Conservation (phyloP, 2,329 filamentous ascomycete genomes). For the Epichloe sp. region DNA sequence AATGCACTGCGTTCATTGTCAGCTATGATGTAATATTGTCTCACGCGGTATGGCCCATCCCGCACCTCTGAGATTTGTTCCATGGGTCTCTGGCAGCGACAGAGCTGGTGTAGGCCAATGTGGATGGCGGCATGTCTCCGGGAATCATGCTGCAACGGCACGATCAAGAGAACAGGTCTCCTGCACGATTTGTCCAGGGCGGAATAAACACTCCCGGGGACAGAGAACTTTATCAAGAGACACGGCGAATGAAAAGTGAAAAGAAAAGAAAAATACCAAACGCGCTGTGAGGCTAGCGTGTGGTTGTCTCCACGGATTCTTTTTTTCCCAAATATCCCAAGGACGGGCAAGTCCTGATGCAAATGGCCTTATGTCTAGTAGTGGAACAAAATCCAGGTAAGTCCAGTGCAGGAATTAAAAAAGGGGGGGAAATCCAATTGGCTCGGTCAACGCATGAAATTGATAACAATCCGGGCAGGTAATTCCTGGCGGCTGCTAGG, state of each 20-base stretch:
- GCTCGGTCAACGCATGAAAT: conserved; percentile 1
- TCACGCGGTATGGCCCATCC: neutral
- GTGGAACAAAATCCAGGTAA: neutral
- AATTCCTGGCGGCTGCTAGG: neutral
- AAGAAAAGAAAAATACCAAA: neutral
- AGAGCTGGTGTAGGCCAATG: conserved; percentile 34
- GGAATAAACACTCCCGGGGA: neutral
- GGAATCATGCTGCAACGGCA: conserved; percentile 19
- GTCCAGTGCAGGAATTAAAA: neutral
- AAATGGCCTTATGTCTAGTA: neutral
- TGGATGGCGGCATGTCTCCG: conserved; percentile 32
- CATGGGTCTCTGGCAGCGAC: conserved; percentile 34
- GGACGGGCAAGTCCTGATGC: neutral
- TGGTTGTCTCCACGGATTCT: neutral
- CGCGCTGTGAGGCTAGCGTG: neutral
- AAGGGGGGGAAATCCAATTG: conserved; percentile 1
- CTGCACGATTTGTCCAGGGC: neutral
- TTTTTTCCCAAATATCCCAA: neutral
- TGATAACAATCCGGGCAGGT: conserved; percentile 1
- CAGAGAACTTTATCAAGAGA: neutral
- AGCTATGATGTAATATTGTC: conserved; percentile 9
- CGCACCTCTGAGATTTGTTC: conserved; percentile 41
- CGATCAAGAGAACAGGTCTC: neutral
- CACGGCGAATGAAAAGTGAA: neutral
- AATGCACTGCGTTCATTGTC: conserved; percentile 16